Evolutionary conservation across 768 basidiomycete species (phyloP).

Genomic region (Sutorius australiensis): DNA sequence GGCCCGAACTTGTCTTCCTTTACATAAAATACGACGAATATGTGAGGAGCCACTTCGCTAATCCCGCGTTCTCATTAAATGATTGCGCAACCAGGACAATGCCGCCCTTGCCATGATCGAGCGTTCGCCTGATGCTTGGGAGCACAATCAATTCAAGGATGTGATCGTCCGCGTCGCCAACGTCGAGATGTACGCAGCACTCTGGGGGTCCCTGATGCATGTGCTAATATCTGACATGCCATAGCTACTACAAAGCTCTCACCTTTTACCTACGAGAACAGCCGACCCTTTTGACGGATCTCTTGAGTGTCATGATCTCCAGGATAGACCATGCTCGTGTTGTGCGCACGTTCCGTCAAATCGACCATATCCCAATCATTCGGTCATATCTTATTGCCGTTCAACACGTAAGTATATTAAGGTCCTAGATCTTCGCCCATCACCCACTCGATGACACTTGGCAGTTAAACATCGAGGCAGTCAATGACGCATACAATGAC

Average conservation of each 20-base stretch:
- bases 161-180: slow-evolving; percentile 95
- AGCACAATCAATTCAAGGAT: slow-evolving; percentile 99
- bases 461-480: slow-evolving; percentile 91
- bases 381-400: slow-evolving; percentile 96
- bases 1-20: slow-evolving; percentile 97
- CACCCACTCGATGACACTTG: slow-evolving; percentile 1
- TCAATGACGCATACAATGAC: slow-evolving; percentile 98
- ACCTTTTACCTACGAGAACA: slow-evolving; percentile 94
- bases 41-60: slow-evolving; percentile 37
- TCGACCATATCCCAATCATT: slow-evolving; percentile 94
- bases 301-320: slow-evolving; percentile 87
- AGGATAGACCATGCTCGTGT: slow-evolving; percentile 95
- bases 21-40: slow-evolving; percentile 99
- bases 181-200: slow-evolving; percentile 77
- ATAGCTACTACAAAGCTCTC: slow-evolving; percentile 90
- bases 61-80: background rate
- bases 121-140: slow-evolving; percentile 97
- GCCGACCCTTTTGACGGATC: slow-evolving; percentile 88
- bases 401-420: slow-evolving; percentile 63
- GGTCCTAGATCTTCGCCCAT: background rate
- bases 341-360: slow-evolving; percentile 91
- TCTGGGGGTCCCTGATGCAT: background rate
- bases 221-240: slow-evolving; percentile 5
- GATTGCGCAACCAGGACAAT: slow-evolving; percentile 64
- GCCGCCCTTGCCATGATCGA: slow-evolving; percentile 99